phyloP scores from a whole-genome alignment of 129 eudicot genomes.

The Kitagawia praeruptora region DNA sequence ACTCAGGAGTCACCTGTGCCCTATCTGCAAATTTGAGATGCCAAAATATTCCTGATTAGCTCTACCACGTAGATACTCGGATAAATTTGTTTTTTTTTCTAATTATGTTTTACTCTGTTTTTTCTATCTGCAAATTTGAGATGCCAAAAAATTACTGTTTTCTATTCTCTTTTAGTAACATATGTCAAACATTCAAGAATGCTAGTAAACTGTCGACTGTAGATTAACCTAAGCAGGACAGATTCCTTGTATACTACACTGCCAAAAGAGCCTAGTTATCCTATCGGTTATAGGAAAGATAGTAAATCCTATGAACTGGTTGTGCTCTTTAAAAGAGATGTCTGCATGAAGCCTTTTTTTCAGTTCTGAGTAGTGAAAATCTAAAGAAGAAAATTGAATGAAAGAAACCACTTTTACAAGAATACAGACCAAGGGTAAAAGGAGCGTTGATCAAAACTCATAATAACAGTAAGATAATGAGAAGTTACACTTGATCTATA shows the following conservation, averaged over 20 bases:
- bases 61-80: too few relatives aligned
- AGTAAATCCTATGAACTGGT: not conserved
- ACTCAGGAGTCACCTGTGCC: not conserved
- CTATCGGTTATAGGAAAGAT: not conserved
- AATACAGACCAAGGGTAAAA: not conserved
- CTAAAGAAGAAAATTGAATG: not conserved
- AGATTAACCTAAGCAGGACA: not conserved
- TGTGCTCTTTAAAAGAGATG: not conserved
- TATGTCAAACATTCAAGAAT: slow-evolving; percentile 30
- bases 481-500: not conserved
- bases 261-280: not conserved
- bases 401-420: not conserved
- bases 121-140: too few relatives aligned
- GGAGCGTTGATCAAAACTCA: not conserved
- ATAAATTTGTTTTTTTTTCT: too few relatives aligned
- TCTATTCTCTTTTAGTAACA: slow-evolving; percentile 23
- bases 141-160: too few relatives aligned
- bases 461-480: not conserved
- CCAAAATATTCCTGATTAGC: not conserved
- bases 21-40: not conserved
- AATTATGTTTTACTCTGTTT: too few relatives aligned
- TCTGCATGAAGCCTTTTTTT: not conserved
- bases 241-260: not conserved
- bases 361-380: not conserved
- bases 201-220: slow-evolving; percentile 28